Percentiles rank a stretch among this genome's conserved stretches.
Evolutionary conservation across 306 rosid species (phyloP).

Genomic region (Vigna trinervia): DNA sequence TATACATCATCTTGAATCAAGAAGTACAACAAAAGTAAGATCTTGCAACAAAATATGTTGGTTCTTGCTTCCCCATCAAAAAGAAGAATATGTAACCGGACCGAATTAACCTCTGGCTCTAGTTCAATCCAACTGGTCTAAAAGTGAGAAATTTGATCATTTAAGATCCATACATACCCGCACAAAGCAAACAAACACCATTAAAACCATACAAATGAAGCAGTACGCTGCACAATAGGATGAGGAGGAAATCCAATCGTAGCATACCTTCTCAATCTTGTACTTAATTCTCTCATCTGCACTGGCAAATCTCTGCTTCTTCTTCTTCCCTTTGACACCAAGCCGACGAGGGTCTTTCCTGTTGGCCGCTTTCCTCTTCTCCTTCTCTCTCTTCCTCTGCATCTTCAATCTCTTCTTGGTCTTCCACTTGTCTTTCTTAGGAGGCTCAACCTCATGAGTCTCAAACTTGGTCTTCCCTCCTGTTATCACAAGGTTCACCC

Average conservation of each 20-base stretch:
- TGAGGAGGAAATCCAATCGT: background rate
- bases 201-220: slow-evolving; percentile 27
- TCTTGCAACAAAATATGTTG: slow-evolving; percentile 8
- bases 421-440: slow-evolving; percentile 78
- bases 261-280: slow-evolving; percentile 84
- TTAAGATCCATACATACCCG: background rate
- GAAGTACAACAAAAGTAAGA: slow-evolving; percentile 16
- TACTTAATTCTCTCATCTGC: slow-evolving; percentile 74
- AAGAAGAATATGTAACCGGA: background rate
- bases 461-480: slow-evolving; percentile 83
- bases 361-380: slow-evolving; percentile 80
- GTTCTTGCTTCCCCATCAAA: slow-evolving; percentile 21
- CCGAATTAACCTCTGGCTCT: background rate
- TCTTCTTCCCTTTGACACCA: slow-evolving; percentile 72
- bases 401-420: slow-evolving; percentile 83
- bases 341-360: slow-evolving; percentile 86
- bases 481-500: slow-evolving; percentile 75
- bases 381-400: slow-evolving; percentile 77
- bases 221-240: slow-evolving; percentile 17
- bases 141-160: slow-evolving; percentile 23
- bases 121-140: background rate
- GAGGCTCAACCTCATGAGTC: slow-evolving; percentile 69
- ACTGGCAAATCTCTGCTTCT: slow-evolving; percentile 69
- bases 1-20: background rate
- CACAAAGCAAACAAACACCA: slow-evolving; percentile 22